Percentiles rank a stretch among this genome's conserved stretches.
These are phyloP conservation scores for Lepidium sativum DNA, from an alignment of 345 rosid genomes.

Conservation along the genomic window DNA sequence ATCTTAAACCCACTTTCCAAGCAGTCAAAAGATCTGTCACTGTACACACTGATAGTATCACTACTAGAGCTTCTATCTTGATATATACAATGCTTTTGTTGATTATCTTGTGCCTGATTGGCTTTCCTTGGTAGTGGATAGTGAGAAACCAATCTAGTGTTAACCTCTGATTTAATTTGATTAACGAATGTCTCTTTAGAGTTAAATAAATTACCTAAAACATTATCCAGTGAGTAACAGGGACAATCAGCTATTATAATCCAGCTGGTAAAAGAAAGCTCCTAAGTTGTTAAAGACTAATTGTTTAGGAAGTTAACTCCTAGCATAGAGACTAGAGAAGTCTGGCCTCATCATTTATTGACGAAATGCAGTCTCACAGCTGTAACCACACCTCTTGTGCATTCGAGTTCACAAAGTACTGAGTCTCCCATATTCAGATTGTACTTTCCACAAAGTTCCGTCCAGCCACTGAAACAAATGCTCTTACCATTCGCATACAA, in stretches of 20 bases:
- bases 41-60: no score
- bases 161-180: no score
- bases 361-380: slow-evolving; percentile 11
- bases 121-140: no score
- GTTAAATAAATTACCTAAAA: background rate
- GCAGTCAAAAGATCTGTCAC: no score
- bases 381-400: background rate
- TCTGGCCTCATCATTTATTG: background rate
- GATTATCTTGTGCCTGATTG: no score
- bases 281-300: background rate
- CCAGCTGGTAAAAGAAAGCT: no score
- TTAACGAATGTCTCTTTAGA: no score
- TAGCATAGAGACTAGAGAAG: background rate
- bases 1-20: no score
- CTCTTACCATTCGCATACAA: background rate
- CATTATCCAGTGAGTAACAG: background rate
- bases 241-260: background rate
- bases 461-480: slow-evolving; percentile 15
- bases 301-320: background rate
- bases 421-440: slow-evolving; percentile 1
- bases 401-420: slow-evolving; percentile 17
- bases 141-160: no score
- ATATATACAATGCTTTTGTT: no score
- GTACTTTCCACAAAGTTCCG: background rate
- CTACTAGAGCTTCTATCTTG: no score